Base-by-base conservation (phyloP, 2,329 filamentous ascomycete genomes). In the Alternaria consortialis region DNA sequence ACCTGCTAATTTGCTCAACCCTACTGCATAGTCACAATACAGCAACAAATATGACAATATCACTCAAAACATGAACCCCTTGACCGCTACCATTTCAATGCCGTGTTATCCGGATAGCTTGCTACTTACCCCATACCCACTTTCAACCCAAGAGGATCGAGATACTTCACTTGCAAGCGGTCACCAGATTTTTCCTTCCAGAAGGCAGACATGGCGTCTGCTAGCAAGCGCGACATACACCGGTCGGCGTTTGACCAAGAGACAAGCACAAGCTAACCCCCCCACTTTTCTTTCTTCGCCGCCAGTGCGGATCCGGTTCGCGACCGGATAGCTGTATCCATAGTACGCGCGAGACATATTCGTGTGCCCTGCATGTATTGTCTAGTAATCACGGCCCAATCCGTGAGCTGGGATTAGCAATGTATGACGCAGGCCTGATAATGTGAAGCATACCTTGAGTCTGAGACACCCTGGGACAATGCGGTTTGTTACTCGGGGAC, bases 221-320 rank as follows among this genome's bases (percentile, higher is more conserved):
- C 46, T 50, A 50, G 32, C 20, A 50, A 25, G 34, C 9, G 23
- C 42, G 23, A 37, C 43, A 25, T 34, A 29, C 43, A 54, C 50
- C 34, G 56, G 56, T 47, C 56, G 56, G 42, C 29, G 50, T 54
- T 58, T 54, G 43, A 48, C 52, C 20, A 37, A 7, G 32, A 40
- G 23, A 32, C 37, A 37, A 58, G 9, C 34, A 25, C 23, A 25
- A 34, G 27, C 29, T 31, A 17, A 20, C 13, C 46, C 54, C 54
- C 54, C 54, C 54, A 51, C 54, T 57, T 51, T 57, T 36, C 20
- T 11, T 29, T 34, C 44, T 50, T 56, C 23, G 57, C 44, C 57
- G 57, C 52, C 52, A 56, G 31, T 60, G 57, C 57, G 57, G 57
- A 60, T 60, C 57, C 53, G 57, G 57, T 60, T 60, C 57, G 53